These are phyloP conservation scores for Papiliotrema nemorosa DNA, from an alignment of 1,284 basidiomycete species.

Conservation along the genomic window DNA sequence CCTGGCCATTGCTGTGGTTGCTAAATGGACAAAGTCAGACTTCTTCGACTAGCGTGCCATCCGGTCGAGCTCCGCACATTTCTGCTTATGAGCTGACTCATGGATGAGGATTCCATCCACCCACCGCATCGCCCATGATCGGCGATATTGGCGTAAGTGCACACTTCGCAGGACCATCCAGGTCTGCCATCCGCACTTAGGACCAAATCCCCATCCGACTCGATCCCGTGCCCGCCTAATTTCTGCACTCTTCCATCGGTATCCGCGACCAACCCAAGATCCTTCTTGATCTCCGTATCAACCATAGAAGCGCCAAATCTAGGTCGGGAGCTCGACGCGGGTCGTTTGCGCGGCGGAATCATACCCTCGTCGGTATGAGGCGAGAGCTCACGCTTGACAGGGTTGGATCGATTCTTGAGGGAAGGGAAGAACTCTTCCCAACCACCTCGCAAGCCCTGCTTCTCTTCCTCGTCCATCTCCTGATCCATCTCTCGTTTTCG, in stretches of 20 bases:
- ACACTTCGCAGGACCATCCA: conserved; percentile 29
- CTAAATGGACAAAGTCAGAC: too few species aligned
- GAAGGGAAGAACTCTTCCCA: conserved; percentile 31
- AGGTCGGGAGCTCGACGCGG: neutral
- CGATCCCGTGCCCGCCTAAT: neutral
- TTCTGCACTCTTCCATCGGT: too few species aligned
- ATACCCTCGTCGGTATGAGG: too few species aligned
- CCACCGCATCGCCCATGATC: conserved; percentile 38
- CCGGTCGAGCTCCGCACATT: conserved; percentile 32
- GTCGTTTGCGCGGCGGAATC: too few species aligned
- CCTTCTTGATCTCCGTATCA: too few species aligned
- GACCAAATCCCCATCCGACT: neutral
- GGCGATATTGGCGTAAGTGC: conserved; percentile 31
- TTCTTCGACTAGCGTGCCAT: too few species aligned
- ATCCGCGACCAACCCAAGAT: too few species aligned
- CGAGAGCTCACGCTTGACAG: too few species aligned
- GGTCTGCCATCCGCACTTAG: conserved; percentile 7
- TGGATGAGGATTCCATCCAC: conserved; percentile 4
- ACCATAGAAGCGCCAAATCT: too few species aligned
- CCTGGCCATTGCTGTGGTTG: too few species aligned
- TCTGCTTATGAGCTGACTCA: conserved; percentile 13
- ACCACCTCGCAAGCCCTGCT: conserved; percentile 25
- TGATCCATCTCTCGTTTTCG: conserved; percentile 35
- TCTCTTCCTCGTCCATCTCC: conserved; percentile 39
- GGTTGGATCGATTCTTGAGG: too few species aligned